Conservation (phyloP, 2,329 filamentous ascomycete genomes). For the Fusarium temperatum region DNA sequence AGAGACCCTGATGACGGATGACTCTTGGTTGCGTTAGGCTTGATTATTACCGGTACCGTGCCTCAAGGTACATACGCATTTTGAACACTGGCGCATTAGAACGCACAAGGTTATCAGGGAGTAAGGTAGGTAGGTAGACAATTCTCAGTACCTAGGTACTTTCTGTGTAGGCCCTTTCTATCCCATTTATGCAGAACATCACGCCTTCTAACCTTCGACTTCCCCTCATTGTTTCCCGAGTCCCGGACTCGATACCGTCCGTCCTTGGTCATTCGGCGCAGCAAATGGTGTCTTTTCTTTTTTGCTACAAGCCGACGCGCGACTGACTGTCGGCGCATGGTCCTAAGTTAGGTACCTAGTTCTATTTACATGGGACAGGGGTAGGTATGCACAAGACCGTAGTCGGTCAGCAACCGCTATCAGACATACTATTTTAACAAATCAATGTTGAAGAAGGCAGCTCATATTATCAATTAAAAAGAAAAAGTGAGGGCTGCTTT, state of each 20-base stretch:
- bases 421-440: background rate
- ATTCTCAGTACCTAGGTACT: background rate
- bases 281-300: background rate
- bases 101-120: background rate
- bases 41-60: background rate
- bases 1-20: constrained; percentile 29
- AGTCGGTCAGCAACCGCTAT: constrained; percentile 3
- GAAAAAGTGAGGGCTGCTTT: background rate
- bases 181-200: background rate
- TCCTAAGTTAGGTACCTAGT: background rate
- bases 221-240: background rate
- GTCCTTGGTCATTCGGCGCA: background rate
- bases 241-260: background rate
- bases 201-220: background rate
- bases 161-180: background rate
- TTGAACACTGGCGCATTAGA: background rate
- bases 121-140: background rate
- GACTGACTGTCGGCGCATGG: constrained; percentile 16
- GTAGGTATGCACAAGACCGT: background rate
- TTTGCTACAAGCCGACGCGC: constrained; percentile 6
- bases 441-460: background rate
- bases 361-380: constrained; percentile 10
- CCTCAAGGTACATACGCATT: background rate
- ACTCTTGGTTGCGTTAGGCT: constrained; percentile 18
- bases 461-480: background rate